Evolutionary conservation across 108 stramenopile species (phyloP), one percentile per base, ranked within the genome.

Genomic region (Nitzschia sp.): DNA sequence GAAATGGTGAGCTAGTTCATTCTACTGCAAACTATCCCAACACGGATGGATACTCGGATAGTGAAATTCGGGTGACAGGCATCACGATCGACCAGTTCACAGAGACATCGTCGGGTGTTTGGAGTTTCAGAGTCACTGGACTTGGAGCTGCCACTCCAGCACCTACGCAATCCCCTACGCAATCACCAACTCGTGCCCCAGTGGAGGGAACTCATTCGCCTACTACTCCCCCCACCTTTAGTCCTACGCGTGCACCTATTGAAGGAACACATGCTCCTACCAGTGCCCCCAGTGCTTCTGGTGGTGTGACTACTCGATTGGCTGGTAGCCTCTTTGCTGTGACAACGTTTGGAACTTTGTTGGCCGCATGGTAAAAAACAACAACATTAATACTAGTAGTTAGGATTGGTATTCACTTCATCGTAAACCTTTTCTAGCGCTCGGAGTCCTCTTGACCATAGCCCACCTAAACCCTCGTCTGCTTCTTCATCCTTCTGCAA

Each of bases 41-140:
- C 52, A 85, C 88, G 0, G 80, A 89, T 58, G 42, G 67, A 1
- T 89, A 89, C 24, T 26, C 34, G 14, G 22, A 44, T 11, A 37
- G 0, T 34, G 52, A 65, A 38, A 65, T 65, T 39, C 22, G 50
- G 14, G 50, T 53, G 20, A 69, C 67, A 10, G 56, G 56, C 14
- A 25, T 57, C 42, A 25, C 26, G 0, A 57, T 69, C 41, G 67
- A 69, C 22, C 10, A 43, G 15, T 69, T 69, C 0, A 21, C 12
- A 22, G 55, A 57, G 41, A 43, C 14, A 7, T 39, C 19, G 15
- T 10, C 12, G n/a, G 67, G 67, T 25, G 55, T 69, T 6, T 69
- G 41, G 53, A 69, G 29, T 25, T 69, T 69, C 22, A 41, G 57
- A 0, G 67, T 69, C 12, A 56, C 0, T 24, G 44, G 63, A 11